Conservation (phyloP, 2,329 filamentous ascomycete species). For the Hirsutella thompsonii region DNA sequence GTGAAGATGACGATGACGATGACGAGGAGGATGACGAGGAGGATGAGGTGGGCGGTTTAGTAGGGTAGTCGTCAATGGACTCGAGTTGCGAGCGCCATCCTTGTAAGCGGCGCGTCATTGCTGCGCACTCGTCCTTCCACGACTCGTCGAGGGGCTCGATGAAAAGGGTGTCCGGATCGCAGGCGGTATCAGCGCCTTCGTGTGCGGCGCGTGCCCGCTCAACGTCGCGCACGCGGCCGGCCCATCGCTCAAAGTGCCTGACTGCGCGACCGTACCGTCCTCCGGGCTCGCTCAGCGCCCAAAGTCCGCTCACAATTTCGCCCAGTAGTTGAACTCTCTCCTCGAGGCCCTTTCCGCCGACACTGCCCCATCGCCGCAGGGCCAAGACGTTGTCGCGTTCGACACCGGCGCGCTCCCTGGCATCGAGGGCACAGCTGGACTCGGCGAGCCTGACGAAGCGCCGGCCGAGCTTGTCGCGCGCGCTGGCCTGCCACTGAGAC, state of each 20-base stretch:
- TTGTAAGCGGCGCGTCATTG: conserved; percentile 40
- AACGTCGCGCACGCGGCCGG: conserved; percentile 31
- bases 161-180: conserved; percentile 28
- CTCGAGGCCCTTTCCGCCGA: conserved; percentile 27
- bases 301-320: conserved; percentile 41
- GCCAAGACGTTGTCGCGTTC: conserved; percentile 39
- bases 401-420: conserved; percentile 26
- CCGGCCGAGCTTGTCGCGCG: conserved; percentile 30
- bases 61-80: conserved; percentile 18
- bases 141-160: conserved; percentile 38
- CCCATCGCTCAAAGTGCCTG: conserved; percentile 47
- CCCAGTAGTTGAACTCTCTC: conserved; percentile 46
- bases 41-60: background rate
- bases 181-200: conserved; percentile 13
- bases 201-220: conserved; percentile 24
- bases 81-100: conserved; percentile 36
- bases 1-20: too few species aligned
- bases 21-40: too few species aligned
- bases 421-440: conserved; percentile 20
- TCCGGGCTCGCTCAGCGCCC: conserved; percentile 40
- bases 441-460: conserved; percentile 28
- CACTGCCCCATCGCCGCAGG: conserved; percentile 35
- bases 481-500: conserved; percentile 42
- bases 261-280: conserved; percentile 44
- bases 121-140: conserved; percentile 47